Evolutionary conservation across 306 rosid genomes (phyloP).

Genomic region (Cucumis cinereus): DNA sequence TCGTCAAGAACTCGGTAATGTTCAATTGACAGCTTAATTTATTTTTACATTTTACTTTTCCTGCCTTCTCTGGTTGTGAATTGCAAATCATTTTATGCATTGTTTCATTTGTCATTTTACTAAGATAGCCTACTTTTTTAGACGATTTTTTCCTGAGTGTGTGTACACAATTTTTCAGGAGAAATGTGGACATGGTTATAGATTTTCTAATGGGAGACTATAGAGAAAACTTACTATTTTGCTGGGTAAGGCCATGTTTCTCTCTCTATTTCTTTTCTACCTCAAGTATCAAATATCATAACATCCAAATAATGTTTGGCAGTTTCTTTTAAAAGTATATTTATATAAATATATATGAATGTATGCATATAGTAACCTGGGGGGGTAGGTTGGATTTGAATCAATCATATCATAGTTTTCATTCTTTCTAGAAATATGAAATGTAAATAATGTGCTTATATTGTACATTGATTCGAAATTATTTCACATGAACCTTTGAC

Average conservation of each 20-base stretch:
- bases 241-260: constrained; percentile 53
- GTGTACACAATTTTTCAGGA: constrained; percentile 27
- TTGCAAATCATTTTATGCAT: not conserved
- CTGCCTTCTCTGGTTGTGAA: not conserved
- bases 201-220: constrained; percentile 40
- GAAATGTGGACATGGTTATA: constrained; percentile 35
- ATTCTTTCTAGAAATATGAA: not conserved
- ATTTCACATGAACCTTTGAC: not conserved
- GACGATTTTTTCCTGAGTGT: not conserved
- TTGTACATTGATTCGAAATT: not conserved
- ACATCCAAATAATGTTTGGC: not conserved
- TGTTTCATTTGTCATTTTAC: not conserved
- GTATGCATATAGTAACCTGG: not conserved
- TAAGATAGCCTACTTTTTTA: not conserved
- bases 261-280: not conserved
- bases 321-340: not conserved
- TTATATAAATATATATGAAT: not conserved
- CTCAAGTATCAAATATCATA: not conserved
- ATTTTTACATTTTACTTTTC: constrained; percentile 1
- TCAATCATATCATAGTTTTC: not conserved
- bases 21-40: constrained; percentile 9
- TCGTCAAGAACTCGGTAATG: constrained; percentile 77
- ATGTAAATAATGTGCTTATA: not conserved
- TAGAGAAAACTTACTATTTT: constrained; percentile 48
- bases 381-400: not conserved